Evolutionary conservation across 2,329 filamentous ascomycete species (phyloP).

Genomic region (Sclerotinia nivalis): DNA sequence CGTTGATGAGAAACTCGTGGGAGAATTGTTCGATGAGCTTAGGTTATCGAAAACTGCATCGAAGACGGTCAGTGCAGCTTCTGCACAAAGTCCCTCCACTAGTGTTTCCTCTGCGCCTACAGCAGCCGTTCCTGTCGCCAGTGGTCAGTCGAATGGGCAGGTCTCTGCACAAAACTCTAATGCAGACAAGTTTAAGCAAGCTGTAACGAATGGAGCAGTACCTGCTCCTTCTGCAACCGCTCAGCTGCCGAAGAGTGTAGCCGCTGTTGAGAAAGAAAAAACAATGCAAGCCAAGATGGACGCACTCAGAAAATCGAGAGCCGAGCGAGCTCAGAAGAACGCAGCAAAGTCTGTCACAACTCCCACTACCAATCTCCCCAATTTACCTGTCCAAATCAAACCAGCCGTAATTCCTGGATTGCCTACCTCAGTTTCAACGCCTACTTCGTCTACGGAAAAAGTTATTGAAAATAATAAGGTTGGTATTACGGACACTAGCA

Average conservation of each 20-base stretch:
- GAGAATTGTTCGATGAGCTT: conserved; percentile 66
- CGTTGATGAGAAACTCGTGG: conserved; percentile 63
- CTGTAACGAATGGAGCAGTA: background rate
- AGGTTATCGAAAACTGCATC: conserved; percentile 49
- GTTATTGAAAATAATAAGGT: conserved; percentile 6
- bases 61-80: conserved; percentile 25
- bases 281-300: conserved; percentile 78
- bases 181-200: conserved; percentile 8
- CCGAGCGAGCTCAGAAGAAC: conserved; percentile 46
- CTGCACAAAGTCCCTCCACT: conserved; percentile 9
- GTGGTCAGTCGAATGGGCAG: conserved; percentile 1
- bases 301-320: conserved; percentile 62
- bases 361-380: conserved; percentile 13
- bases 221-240: conserved; percentile 3
- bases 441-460: conserved; percentile 10
- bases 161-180: background rate
- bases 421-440: background rate
- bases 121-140: background rate
- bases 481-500: background rate
- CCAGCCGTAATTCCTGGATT: conserved; percentile 7
- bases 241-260: conserved; percentile 30
- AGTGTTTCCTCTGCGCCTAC: conserved; percentile 11
- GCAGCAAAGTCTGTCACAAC: conserved; percentile 38
- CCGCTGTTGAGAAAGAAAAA: conserved; percentile 68
- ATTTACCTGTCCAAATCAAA: conserved; percentile 14